Evolutionary conservation across 257 asterid species (phyloP).

Genomic region (Nicotiana benthamiana): DNA sequence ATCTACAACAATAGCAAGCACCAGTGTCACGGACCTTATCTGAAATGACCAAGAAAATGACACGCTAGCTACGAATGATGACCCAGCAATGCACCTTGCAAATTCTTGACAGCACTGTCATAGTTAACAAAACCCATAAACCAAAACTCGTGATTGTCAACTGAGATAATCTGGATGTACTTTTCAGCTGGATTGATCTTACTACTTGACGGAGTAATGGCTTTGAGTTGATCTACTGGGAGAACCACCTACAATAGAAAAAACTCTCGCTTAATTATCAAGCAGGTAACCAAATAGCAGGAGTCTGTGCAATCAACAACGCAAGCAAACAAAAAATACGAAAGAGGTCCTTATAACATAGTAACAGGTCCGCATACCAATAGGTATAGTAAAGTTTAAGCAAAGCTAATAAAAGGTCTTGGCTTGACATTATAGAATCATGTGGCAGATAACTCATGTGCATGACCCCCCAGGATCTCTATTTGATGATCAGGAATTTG

Average conservation of each 20-base stretch:
- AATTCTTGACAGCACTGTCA: constrained; percentile 61
- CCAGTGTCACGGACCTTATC: background rate
- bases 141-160: constrained; percentile 93
- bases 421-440: background rate
- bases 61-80: constrained; percentile 10
- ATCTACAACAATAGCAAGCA: background rate
- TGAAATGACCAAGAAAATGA: background rate
- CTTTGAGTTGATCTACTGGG: constrained; percentile 66
- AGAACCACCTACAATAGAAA: constrained; percentile 50
- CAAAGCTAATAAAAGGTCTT: background rate
- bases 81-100: constrained; percentile 44
- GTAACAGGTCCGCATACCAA: background rate
- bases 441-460: background rate
- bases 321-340: background rate
- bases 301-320: background rate
- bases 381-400: background rate
- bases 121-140: constrained; percentile 89
- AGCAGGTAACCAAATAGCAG: background rate
- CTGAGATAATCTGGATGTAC: constrained; percentile 75
- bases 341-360: background rate
- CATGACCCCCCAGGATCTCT: background rate
- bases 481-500: background rate
- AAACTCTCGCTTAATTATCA: background rate
- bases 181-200: constrained; percentile 66
- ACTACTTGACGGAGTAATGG: constrained; percentile 65